These are phyloP conservation scores for Epichloe sp. DNA, from an alignment of 2,329 filamentous ascomycete genomes.

Conservation along the genomic window DNA sequence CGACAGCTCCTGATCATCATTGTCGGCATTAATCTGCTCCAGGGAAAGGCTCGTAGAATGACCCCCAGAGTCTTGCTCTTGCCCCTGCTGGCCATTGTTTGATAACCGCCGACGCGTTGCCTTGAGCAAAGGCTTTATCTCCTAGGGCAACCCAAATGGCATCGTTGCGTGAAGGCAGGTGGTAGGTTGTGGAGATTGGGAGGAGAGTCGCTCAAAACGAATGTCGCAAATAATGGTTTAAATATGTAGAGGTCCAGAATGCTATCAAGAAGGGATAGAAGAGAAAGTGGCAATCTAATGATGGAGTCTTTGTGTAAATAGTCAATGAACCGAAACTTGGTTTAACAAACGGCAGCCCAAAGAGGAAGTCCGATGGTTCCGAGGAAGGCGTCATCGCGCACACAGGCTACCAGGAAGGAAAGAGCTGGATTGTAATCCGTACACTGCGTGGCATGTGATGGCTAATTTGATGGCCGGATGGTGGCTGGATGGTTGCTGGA, in stretches of 20 bases:
- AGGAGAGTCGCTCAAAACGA: background rate
- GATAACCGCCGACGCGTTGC: background rate
- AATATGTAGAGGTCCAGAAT: background rate
- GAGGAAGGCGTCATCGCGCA: background rate
- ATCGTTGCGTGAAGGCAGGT: background rate
- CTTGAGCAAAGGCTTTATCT: slow-evolving; percentile 1
- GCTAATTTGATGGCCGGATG: background rate
- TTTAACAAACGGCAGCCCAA: background rate
- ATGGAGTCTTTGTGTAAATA: background rate
- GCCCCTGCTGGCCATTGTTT: background rate
- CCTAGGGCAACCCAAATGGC: slow-evolving; percentile 1
- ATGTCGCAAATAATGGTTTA: background rate
- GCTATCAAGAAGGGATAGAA: background rate
- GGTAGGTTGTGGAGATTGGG: background rate
- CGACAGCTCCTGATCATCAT: slow-evolving; percentile 1
- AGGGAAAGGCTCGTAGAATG: background rate
- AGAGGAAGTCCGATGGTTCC: background rate
- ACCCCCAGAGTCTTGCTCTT: background rate
- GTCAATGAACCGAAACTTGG: background rate
- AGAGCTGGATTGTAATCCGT: background rate
- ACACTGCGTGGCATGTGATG: background rate
- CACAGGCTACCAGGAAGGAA: background rate
- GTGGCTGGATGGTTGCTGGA: background rate
- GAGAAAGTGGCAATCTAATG: background rate
- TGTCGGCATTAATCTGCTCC: background rate